Conservation (phyloP, 495 filamentous ascomycete species). For the Penicillium waksmanii region DNA sequence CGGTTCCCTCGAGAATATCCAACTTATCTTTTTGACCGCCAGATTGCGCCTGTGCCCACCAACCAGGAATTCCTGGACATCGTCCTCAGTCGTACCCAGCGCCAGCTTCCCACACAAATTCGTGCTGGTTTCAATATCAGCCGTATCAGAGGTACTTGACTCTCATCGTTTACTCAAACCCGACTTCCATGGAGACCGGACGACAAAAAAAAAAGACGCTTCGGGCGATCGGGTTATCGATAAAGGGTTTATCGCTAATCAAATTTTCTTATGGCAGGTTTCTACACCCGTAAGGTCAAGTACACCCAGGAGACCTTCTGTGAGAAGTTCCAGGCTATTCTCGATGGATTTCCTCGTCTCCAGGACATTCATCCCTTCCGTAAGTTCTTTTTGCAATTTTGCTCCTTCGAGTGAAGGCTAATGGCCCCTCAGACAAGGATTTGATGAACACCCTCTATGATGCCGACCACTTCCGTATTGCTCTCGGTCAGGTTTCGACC, state of each 20-base stretch:
- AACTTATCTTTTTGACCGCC: conserved; percentile 40
- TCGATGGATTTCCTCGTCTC: conserved; percentile 91
- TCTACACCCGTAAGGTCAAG: conserved; percentile 98
- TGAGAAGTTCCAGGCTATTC: conserved; percentile 86
- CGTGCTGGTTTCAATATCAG: conserved; percentile 94
- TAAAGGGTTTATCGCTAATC: conserved; percentile 25
- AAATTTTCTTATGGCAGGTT: conserved; percentile 55
- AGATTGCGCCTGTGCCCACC: conserved; percentile 88
- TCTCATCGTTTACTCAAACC: background rate
- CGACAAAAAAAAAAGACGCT: conserved; percentile 20
- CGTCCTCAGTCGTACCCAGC: conserved; percentile 91
- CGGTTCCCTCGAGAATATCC: conserved; percentile 8
- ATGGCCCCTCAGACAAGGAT: conserved; percentile 63
- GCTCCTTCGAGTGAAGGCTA: conserved; percentile 22
- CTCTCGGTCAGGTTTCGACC: conserved; percentile 92
- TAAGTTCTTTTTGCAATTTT: conserved; percentile 48
- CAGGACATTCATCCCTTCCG: conserved; percentile 97
- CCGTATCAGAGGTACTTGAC: conserved; percentile 73
- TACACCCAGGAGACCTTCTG: conserved; percentile 97
- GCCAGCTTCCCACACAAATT: conserved; percentile 94
- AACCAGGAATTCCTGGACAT: conserved; percentile 97
- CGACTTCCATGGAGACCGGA: background rate
- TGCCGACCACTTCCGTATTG: conserved; percentile 97
- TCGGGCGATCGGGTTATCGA: conserved; percentile 6
- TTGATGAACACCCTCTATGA: conserved; percentile 87